Evolutionary conservation across 306 rosid genomes (phyloP), one percentile per base, ranked within the genome.

Genomic region (Cucurbita moschata): DNA sequence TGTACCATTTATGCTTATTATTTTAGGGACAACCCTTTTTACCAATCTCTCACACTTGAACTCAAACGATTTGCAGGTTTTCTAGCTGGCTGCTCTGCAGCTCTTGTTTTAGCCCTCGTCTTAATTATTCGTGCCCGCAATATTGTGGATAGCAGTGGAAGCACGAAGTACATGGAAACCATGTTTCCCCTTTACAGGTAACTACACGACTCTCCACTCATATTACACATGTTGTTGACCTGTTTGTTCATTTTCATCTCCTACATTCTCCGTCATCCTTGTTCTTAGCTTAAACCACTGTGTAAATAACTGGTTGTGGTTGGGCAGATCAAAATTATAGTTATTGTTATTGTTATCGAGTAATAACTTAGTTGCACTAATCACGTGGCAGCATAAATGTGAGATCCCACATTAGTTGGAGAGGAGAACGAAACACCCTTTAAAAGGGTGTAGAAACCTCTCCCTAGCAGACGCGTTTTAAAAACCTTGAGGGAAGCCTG

Each of bases 101-200:
- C 96, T 71, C 82, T 90, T 49, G 46, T 74, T 12, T 38, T 86
- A 30, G 87, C 96, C 5, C 87, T 90, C 51, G 52, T 85, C 81
- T 71, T 86, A 73, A 77, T 86, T 71, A 51, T 82, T 0, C 90
- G 73, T 47, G 69, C 85, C 12, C 85, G 79, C 0, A 58, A 79
- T 16, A 77, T 90, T 77, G 23, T 81, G 79, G 55, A 78, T 46
- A 37, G 74, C 23, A 5, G 26, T 5, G 88, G 82, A 43, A 71
- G 77, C 18, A 67, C 71, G 0, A 21, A 78, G 76, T 90, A 90
- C 79, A 88, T 90, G 93, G 85, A 86, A 10, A 85, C 75, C 79
- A 68, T 90, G 88, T 88, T 90, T 75, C 96, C 96, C 30, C 85
- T 90, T 4, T 84, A 90, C 79, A 90, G 91, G 96, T 85, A 74